phyloP scores from a whole-genome alignment of 139 green algal genomes.

The Micromonas pusilla region DNA sequence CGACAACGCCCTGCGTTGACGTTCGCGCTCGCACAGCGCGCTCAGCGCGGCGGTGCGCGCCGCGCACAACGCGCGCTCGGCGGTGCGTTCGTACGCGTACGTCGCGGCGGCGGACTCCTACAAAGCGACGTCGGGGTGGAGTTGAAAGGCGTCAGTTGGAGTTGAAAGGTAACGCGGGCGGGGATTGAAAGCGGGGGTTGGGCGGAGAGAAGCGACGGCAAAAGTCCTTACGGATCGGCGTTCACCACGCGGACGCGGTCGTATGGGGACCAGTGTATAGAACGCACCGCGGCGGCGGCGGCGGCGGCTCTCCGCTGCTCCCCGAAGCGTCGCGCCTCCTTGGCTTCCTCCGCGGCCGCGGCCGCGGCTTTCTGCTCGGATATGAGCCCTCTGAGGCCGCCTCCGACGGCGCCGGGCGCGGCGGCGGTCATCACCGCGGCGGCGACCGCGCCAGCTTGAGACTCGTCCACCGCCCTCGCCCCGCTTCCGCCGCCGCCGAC shows the following conservation, averaged over 20 bases:
- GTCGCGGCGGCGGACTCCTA: neutral
- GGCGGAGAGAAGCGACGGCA: no score
- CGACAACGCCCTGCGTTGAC: neutral
- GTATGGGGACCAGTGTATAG: no score
- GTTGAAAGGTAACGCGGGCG: no score
- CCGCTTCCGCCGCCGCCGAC: neutral
- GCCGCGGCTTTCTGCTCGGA: conserved; percentile 17
- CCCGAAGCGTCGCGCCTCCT: neutral
- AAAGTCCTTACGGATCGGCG: no score
- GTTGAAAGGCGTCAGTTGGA: no score
- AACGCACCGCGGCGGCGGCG: neutral
- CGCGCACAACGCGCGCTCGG: neutral
- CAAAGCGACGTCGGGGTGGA: no score
- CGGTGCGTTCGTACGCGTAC: neutral
- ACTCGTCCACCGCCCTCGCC: neutral
- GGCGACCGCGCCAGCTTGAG: neutral
- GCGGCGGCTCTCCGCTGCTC: neutral
- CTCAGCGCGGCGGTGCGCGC: neutral
- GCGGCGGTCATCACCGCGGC: neutral
- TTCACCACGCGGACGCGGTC: no score
- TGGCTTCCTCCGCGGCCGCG: neutral
- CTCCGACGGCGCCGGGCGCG: neutral
- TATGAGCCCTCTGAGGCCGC: neutral
- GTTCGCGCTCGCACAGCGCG: neutral
- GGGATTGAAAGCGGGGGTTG: no score